phyloP scores from a whole-genome alignment of 148 eudicot genomes.

The Polygonum aviculare region DNA sequence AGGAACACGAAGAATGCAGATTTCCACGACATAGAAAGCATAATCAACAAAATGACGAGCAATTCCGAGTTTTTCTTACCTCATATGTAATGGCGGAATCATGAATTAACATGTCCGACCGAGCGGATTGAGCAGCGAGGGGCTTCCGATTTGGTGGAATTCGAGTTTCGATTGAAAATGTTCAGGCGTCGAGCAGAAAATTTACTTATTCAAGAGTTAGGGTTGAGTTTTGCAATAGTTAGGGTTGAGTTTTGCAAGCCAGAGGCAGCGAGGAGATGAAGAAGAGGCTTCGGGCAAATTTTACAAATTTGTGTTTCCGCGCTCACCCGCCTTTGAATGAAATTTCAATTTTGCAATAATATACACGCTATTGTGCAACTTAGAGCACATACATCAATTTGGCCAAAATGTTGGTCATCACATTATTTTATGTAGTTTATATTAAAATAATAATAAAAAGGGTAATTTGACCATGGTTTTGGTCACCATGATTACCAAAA shows the following conservation, averaged over 20 bases:
- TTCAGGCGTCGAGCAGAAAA: not conserved
- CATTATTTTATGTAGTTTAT: too few species aligned
- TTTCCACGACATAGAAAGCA: not conserved
- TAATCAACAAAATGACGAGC: not conserved
- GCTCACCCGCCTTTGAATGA: constrained; percentile 1
- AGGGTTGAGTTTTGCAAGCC: not conserved
- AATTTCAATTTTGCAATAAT: not conserved
- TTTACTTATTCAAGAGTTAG: not conserved
- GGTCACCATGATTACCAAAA: too few species aligned
- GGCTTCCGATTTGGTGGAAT: not conserved
- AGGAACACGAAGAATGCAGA: not conserved
- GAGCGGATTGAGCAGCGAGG: not conserved
- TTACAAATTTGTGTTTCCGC: constrained; percentile 4
- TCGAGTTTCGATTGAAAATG: not conserved
- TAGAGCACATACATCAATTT: too few species aligned
- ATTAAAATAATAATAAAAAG: too few species aligned
- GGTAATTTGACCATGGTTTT: too few species aligned
- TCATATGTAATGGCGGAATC: constrained; percentile 9
- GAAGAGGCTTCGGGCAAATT: not conserved
- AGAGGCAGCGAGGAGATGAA: not conserved
- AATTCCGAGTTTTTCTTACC: not conserved
- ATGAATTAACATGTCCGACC: constrained; percentile 12
- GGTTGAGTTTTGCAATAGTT: not conserved
- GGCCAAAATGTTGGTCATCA: too few species aligned
- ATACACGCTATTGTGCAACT: too few species aligned